Base-by-base conservation (phyloP, 768 basidiomycete genomes). In the Crepidotus variabilis region DNA sequence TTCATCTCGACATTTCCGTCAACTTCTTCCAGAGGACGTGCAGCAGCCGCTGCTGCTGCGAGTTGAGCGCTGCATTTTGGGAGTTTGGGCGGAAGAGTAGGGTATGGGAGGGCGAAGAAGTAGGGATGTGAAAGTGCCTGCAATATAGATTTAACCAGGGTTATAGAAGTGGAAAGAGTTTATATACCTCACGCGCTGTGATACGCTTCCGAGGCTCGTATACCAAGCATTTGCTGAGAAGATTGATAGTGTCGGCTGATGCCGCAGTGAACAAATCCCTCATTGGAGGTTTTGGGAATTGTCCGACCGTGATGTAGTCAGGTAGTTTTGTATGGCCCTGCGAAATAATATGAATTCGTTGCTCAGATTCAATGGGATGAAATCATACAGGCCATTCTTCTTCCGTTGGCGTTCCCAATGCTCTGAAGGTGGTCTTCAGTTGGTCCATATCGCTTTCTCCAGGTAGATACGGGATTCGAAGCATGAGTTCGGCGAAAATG, bases 401-500 rank as follows among this genome's bases (percentile, higher is more conserved):
- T 68, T 98, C 97, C 0, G 93, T 90, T 1, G 97, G 97, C 8
- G 96, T 95, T 0, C 97, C 97, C 22, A 99, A 79, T 0, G 96
- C 97, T 47, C 90, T 86, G 69, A 97, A 98, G 51, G 86, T 95
- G 34, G 89, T 92, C 69, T 94, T 95, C 32, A 99, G 73, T 67
- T 99, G 97, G 70, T 97, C 96, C 83, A 99, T 89, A 69, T 98
- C 97, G 51, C 85, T 90, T 61, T 97, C 95, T 16, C 95, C 97
- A 1, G 97, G 88, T 23, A 98, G 81, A 66, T 97, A 99, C 1
- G 97, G 97, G 22, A 90, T 94, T 14, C 97, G 85, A 33, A 98
- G 77, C 90, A 98, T 96, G 51, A 98, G 82, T 69, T 99, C 97
- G 2, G 96, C 93, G 65, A 98, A 96, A 61, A 99, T 99, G 61